Conservation (phyloP, 192 early-diverging fungal species). For the Podila verticillata region DNA sequence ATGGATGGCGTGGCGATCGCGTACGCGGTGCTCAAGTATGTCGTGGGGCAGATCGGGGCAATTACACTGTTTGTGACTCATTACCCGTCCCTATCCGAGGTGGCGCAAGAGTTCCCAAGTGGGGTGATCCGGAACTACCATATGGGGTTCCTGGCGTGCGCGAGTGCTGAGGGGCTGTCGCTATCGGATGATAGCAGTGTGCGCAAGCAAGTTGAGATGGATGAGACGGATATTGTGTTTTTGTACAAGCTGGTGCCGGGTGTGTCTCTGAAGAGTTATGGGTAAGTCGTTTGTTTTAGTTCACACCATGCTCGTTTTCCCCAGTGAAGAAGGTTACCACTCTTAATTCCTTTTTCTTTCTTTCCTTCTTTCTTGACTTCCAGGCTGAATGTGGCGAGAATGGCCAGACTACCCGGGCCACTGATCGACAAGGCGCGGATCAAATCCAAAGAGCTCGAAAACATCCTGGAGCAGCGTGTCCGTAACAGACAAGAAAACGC, state of each 20-base stretch:
- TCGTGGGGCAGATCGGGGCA: slow-evolving; percentile 58
- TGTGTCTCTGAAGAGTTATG: slow-evolving; percentile 71
- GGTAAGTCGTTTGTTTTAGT: slow-evolving; percentile 49
- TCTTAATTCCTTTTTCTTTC: background rate
- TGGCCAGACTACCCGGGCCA: slow-evolving; percentile 65
- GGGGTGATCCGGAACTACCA: slow-evolving; percentile 47
- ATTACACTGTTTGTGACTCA: slow-evolving; percentile 84
- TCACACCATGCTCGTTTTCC: background rate
- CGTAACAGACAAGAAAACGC: background rate
- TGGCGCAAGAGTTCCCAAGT: slow-evolving; percentile 46
- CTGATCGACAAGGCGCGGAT: slow-evolving; percentile 61
- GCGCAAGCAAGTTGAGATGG: background rate
- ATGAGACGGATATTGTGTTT: slow-evolving; percentile 65
- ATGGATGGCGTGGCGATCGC: slow-evolving; percentile 80
- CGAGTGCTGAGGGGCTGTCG: slow-evolving; percentile 16
- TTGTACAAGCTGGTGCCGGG: slow-evolving; percentile 76
- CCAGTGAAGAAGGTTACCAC: no score
- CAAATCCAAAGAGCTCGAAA: slow-evolving; percentile 64
- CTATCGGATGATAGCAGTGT: background rate
- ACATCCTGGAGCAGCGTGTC: slow-evolving; percentile 23
- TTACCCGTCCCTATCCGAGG: slow-evolving; percentile 72
- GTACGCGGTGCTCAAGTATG: slow-evolving; percentile 66
- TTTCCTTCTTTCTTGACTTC: background rate
- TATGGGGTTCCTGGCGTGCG: slow-evolving; percentile 64
- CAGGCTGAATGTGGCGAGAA: slow-evolving; percentile 74